Percentiles rank a stretch among this genome's conserved stretches.
These are phyloP conservation scores for Exobasidium rhododendri DNA, from an alignment of 1,284 basidiomycete genomes.

Conservation along the genomic window DNA sequence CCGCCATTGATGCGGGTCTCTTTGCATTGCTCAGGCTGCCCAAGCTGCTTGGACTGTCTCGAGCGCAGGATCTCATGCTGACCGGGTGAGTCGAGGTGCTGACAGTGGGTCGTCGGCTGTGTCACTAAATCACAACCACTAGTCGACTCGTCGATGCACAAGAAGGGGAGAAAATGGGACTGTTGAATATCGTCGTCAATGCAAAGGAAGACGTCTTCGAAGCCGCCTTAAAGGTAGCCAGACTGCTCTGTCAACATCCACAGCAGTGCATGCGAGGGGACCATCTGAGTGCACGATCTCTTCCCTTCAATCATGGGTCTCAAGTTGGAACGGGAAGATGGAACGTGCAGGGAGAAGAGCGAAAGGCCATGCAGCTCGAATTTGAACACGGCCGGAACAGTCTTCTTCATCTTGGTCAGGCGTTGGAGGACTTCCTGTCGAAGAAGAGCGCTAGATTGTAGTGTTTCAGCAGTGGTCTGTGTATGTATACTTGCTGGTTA, in stretches of 20 bases:
- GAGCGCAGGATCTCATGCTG: no score
- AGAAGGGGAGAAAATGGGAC: not conserved
- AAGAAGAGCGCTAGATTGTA: no score
- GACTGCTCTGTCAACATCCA: not conserved
- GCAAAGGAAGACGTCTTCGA: not conserved
- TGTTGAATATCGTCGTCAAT: not conserved
- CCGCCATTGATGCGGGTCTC: no score
- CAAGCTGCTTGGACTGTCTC: no score
- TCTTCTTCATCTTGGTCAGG: not conserved
- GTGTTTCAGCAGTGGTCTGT: no score
- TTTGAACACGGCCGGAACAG: slow-evolving; percentile 1
- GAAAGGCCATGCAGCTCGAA: slow-evolving; percentile 8
- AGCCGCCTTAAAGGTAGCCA: not conserved
- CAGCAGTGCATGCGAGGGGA: slow-evolving; percentile 3
- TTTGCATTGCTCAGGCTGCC: no score
- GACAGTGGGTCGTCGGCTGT: no score
- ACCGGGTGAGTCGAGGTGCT: no score
- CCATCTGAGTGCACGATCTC: not conserved
- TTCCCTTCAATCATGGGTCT: not conserved
- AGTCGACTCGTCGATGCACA: not conserved
- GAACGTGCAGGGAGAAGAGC: not conserved
- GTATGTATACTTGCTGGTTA: not conserved
- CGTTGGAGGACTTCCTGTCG: not conserved
- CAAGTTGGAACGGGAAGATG: not conserved
- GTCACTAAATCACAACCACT: no score